Evolutionary conservation across 371 early-diverging fungal genomes (phyloP).

Genomic region (Lichtheimia hyalospora): DNA sequence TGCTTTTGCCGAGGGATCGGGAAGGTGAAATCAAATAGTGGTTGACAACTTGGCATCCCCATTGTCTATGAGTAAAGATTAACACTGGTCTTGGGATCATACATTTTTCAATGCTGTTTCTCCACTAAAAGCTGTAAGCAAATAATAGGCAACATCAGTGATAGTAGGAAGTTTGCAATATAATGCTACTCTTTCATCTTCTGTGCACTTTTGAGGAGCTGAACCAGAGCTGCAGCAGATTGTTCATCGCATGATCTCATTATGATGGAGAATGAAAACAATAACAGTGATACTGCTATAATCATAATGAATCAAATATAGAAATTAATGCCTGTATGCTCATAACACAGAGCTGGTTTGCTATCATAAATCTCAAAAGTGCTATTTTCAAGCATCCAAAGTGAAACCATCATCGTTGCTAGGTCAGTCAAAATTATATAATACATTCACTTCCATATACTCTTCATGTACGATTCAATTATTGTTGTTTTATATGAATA

Average conservation of each 20-base stretch:
- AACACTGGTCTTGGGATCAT: slow-evolving; percentile 64
- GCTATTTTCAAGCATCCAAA: slow-evolving; percentile 49
- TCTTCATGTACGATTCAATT: background rate
- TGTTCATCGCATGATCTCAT: slow-evolving; percentile 42
- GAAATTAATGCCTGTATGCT: slow-evolving; percentile 45
- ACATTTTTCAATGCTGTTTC: slow-evolving; percentile 50
- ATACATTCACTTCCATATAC: background rate
- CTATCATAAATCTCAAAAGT: slow-evolving; percentile 43
- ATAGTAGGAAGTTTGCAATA: too few relatives aligned
- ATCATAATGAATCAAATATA: slow-evolving; percentile 16
- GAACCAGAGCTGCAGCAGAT: slow-evolving; percentile 30
- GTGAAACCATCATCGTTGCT: slow-evolving; percentile 50
- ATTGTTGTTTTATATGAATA: background rate
- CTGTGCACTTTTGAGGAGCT: too few relatives aligned
- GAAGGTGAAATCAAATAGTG: background rate
- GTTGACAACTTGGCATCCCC: background rate
- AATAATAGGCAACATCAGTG: background rate
- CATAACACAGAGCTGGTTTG: slow-evolving; percentile 57
- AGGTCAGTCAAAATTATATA: slow-evolving; percentile 29
- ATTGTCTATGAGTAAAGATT: slow-evolving; percentile 48
- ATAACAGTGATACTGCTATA: slow-evolving; percentile 17
- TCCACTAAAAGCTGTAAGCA: slow-evolving; percentile 51
- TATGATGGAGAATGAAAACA: slow-evolving; percentile 27
- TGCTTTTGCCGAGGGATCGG: background rate
- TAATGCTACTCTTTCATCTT: too few relatives aligned